These are phyloP conservation scores for Sclerotinia nivalis DNA, from an alignment of 2,329 filamentous ascomycete genomes.

Conservation along the genomic window DNA sequence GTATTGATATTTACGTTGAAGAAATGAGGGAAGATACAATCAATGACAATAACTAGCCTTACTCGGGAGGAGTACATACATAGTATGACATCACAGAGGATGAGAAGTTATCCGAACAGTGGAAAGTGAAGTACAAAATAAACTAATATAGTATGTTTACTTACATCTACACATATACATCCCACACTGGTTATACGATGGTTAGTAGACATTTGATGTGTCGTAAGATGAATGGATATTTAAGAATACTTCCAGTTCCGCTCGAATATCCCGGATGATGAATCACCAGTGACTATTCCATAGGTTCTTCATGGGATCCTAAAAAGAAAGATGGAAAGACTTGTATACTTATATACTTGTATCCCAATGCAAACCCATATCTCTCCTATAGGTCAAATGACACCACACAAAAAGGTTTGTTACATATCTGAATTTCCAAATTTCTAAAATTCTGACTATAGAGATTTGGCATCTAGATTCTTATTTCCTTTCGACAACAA, in stretches of 20 bases:
- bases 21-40: not conserved
- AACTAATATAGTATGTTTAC: not conserved
- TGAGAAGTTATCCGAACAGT: not conserved
- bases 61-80: not conserved
- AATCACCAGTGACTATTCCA: too few species aligned
- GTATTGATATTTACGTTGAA: constrained; percentile 12
- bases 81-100: not conserved
- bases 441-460: too few species aligned
- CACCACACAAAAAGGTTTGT: not conserved
- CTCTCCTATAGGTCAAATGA: not conserved
- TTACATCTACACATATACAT: not conserved
- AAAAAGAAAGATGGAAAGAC: not conserved
- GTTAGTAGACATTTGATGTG: too few species aligned
- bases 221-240: too few species aligned
- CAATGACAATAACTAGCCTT: not conserved
- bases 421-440: not conserved
- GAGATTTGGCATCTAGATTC: not conserved
- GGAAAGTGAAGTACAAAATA: not conserved
- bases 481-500: not conserved
- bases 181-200: too few species aligned
- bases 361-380: not conserved
- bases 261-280: too few species aligned
- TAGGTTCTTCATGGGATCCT: not conserved
- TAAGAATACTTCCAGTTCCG: too few species aligned
- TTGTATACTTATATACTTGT: too few species aligned